Base-by-base conservation (phyloP, 1,139 yeast genomes). In the Petasospora rhodanensis region DNA sequence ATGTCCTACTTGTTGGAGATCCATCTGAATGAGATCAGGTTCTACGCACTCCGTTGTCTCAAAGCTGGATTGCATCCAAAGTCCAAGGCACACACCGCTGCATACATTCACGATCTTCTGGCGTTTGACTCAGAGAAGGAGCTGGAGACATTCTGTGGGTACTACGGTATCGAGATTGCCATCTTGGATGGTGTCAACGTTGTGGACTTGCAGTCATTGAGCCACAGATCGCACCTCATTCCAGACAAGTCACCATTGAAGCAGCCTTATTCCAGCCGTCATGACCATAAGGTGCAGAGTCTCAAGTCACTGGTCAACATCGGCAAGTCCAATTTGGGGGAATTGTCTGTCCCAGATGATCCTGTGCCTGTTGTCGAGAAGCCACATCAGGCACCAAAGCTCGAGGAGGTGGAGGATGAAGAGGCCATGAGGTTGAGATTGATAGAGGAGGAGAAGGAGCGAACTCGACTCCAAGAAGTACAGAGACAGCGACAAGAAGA, bases 1-100 rank as follows among this genome's bases (percentile, higher is more conserved):
- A 59, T 85, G 56, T 69, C 86, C 0, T 87, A 94, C 42, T 61
- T 91, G 26, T 58, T 86, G 19, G 96, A 91, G 53, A 76, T 81
- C 5, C 89, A 83, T 46, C 76, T 86, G 51, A 83, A 83, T 49
- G 91, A 82, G 40, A 68, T 89, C 6, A 62, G 98, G 28, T 76
- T 83, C 49, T 76, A 79, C 49, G 89, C 94, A 0, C 55, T 89
- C 37, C 77, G 73, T 47, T 66, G 87, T 0, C 68, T 91, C 67
- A 65, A 84, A 4, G 64, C 76, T 38, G 66, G 89, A 3, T 72
- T 77, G 40, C 95, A 87, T 49, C 68, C 79, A 2, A 78, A 77
- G 38, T 79, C 86, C 2, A 82, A 75, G 50, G 81, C 87, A 0
- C 73, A 79, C 39, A 62, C 74, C 3, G 66, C 76, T 0, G 52